phyloP scores from a whole-genome alignment of 2,329 filamentous ascomycete species.

The Cladosporium oxysporum region DNA sequence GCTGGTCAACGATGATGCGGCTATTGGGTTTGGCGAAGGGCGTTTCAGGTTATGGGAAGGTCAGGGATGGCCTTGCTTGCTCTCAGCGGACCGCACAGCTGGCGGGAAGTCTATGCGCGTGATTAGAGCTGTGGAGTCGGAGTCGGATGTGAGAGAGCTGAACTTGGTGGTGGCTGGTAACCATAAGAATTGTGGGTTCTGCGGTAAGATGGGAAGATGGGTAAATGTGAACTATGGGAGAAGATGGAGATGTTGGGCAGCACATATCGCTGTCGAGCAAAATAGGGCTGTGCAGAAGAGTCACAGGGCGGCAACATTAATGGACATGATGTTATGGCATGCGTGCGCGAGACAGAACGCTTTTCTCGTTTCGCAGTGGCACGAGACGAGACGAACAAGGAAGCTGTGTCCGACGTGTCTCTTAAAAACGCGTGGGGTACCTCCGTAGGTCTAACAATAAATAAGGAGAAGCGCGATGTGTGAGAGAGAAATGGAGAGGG shows the following conservation, averaged over 20 bases:
- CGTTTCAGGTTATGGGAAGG: slow-evolving; percentile 3
- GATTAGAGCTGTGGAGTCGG: neutral
- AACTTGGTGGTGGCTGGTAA: slow-evolving; percentile 6
- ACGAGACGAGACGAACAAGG: neutral
- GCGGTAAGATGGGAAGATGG: neutral
- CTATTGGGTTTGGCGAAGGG: neutral
- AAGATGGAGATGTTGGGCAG: neutral
- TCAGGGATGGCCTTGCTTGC: slow-evolving; percentile 7
- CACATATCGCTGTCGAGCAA: neutral
- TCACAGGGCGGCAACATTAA: neutral
- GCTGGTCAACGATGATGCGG: neutral
- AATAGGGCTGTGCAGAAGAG: neutral
- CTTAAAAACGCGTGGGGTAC: neutral
- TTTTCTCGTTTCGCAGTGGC: neutral
- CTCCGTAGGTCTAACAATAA: neutral
- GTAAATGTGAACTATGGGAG: neutral
- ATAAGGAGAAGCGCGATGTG: neutral
- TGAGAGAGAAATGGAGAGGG: neutral
- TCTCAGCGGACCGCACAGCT: neutral
- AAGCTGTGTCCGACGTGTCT: neutral
- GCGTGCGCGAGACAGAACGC: neutral
- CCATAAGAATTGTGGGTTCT: neutral
- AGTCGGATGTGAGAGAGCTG: neutral
- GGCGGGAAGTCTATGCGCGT: slow-evolving; percentile 5
- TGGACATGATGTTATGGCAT: neutral